These are phyloP conservation scores for Kuraishia capsulata DNA, from an alignment of 805 yeast species.

Conservation along the genomic window DNA sequence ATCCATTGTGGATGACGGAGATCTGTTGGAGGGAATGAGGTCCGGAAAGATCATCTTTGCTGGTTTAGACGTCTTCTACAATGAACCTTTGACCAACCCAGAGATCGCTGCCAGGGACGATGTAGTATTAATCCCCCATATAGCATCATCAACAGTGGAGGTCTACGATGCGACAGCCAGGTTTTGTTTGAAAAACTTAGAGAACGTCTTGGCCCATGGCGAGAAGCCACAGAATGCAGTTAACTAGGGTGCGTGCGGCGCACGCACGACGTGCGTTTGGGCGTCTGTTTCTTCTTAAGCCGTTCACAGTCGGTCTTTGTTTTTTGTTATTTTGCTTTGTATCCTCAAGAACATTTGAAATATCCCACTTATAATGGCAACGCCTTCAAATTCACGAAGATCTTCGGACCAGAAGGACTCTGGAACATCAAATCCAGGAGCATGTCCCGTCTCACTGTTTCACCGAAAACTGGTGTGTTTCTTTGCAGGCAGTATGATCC, in stretches of 20 bases:
- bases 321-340: too few species aligned
- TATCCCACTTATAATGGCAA: too few species aligned
- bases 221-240: conserved; percentile 1
- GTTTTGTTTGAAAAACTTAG: conserved; percentile 47
- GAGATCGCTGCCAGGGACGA: conserved; percentile 48
- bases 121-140: conserved; percentile 60
- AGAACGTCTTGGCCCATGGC: conserved; percentile 29
- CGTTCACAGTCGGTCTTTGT: too few species aligned
- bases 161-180: conserved; percentile 42
- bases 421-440: too few species aligned
- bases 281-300: too few species aligned
- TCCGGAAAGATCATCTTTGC: conserved; percentile 53
- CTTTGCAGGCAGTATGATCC: conserved; percentile 15
- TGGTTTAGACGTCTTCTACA: conserved; percentile 64
- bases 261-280: too few species aligned
- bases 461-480: conserved; percentile 8
- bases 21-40: conserved; percentile 48
- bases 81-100: conserved; percentile 49
- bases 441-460: not conserved
- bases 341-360: too few species aligned
- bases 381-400: too few species aligned
- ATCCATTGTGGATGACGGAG: conserved; percentile 56
- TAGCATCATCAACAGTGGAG: conserved; percentile 59
- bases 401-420: too few species aligned
- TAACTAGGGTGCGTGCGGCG: too few species aligned